Percentiles rank a stretch among this genome's conserved stretches.
These are phyloP conservation scores for Russula sp. DNA, from an alignment of 768 basidiomycete genomes.

Conservation along the genomic window DNA sequence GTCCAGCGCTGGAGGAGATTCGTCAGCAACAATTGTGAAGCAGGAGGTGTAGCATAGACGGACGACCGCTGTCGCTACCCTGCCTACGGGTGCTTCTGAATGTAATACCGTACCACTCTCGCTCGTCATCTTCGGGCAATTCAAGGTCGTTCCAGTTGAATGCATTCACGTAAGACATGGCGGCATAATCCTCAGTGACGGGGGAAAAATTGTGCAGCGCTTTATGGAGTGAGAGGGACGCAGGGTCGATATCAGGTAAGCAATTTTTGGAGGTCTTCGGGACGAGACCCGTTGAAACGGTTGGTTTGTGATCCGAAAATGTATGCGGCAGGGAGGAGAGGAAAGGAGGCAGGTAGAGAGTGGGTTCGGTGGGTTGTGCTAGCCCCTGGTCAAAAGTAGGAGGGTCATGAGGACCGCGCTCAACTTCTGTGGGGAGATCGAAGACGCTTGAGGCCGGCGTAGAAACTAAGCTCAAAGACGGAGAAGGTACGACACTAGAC, in stretches of 20 bases:
- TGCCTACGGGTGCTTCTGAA: constrained; percentile 75
- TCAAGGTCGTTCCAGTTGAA: constrained; percentile 84
- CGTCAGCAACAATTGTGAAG: neutral
- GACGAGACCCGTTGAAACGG: constrained; percentile 28
- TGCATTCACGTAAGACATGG: constrained; percentile 56
- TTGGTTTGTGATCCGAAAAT: constrained; percentile 28
- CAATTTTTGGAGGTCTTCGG: constrained; percentile 63
- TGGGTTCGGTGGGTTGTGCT: constrained; percentile 37
- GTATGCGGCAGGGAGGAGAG: constrained; percentile 65
- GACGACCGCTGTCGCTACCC: constrained; percentile 65
- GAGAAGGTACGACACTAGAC: neutral
- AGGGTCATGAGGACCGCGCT: constrained; percentile 48
- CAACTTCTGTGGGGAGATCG: constrained; percentile 4
- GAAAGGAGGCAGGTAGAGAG: constrained; percentile 81
- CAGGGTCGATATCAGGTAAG: constrained; percentile 80
- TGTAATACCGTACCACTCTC: constrained; percentile 90
- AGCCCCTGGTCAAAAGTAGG: constrained; percentile 44
- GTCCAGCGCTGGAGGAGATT: constrained; percentile 59
- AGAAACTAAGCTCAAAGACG: constrained; percentile 1
- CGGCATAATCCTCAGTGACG: constrained; percentile 52
- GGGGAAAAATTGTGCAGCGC: constrained; percentile 77
- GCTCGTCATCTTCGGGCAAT: constrained; percentile 62
- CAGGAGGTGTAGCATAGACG: constrained; percentile 10
- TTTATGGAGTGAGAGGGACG: constrained; percentile 78
- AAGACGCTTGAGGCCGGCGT: constrained; percentile 8